phyloP scores from a whole-genome alignment of 1,284 basidiomycete species.

The Marasmius oreades region DNA sequence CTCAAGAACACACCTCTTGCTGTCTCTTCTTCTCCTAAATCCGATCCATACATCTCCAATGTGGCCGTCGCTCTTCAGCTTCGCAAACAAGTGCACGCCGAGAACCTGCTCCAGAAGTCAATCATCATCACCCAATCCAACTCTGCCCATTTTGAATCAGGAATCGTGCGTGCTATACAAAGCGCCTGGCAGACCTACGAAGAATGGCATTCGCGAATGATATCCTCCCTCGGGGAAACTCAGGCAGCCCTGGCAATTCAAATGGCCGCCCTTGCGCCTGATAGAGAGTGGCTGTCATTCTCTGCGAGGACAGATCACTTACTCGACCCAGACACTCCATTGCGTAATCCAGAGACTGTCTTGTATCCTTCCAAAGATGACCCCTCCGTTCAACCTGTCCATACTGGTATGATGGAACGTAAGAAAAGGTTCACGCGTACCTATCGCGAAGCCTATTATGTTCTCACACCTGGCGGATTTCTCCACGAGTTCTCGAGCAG shows the following conservation, averaged over 20 bases:
- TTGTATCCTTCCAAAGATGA: slow-evolving; percentile 94
- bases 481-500: slow-evolving; percentile 87
- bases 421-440: slow-evolving; percentile 96
- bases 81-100: slow-evolving; percentile 92
- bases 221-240: slow-evolving; percentile 74
- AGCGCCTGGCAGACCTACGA: slow-evolving; percentile 97
- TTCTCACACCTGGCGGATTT: slow-evolving; percentile 95
- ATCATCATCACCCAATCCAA: slow-evolving; percentile 99
- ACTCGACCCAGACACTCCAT: slow-evolving; percentile 93
- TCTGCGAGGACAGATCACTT: slow-evolving; percentile 93
- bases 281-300: slow-evolving; percentile 97
- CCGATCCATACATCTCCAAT: slow-evolving; percentile 61
- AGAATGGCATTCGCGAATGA: slow-evolving; percentile 94
- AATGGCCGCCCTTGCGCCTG: slow-evolving; percentile 85
- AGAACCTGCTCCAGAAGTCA: slow-evolving; percentile 98
- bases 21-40: slow-evolving; percentile 41
- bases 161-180: slow-evolving; percentile 93
- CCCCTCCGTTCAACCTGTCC: slow-evolving; percentile 84
- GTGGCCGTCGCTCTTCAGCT: slow-evolving; percentile 84
- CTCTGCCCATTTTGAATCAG: slow-evolving; percentile 95
- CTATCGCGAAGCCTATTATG: slow-evolving; percentile 88
- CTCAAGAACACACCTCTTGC: slow-evolving; percentile 96
- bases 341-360: slow-evolving; percentile 79
- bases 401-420: slow-evolving; percentile 90
- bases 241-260: slow-evolving; percentile 75